phyloP scores from a whole-genome alignment of 1,139 yeast species.

The Yamadazyma sp. region DNA sequence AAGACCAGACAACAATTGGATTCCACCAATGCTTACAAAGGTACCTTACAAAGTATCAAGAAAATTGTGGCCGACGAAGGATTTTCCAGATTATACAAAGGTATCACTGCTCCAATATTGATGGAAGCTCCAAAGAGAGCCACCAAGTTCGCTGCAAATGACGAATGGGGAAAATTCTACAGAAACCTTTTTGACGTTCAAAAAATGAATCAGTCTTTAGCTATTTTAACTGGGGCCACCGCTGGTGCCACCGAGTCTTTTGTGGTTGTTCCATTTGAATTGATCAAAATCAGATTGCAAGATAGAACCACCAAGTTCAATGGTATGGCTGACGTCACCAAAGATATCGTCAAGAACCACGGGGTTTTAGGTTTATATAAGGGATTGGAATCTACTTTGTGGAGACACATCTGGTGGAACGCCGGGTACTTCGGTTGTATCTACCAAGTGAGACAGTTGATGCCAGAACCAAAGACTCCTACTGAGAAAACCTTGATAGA shows the following conservation, averaged over 20 bases:
- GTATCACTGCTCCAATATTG: slow-evolving; percentile 91
- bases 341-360: slow-evolving; percentile 66
- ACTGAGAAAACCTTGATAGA: slow-evolving; percentile 82
- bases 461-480: slow-evolving; percentile 73
- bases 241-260: slow-evolving; percentile 98
- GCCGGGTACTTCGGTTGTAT: slow-evolving; percentile 98
- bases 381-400: slow-evolving; percentile 93
- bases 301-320: slow-evolving; percentile 80
- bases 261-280: slow-evolving; percentile 95
- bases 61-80: slow-evolving; percentile 90
- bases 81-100: slow-evolving; percentile 77
- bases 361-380: slow-evolving; percentile 87
- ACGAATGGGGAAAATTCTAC: slow-evolving; percentile 92
- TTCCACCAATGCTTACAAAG: slow-evolving; percentile 66
- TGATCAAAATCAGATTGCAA: slow-evolving; percentile 84
- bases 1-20: slow-evolving; percentile 95
- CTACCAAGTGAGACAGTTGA: slow-evolving; percentile 74
- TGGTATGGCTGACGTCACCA: slow-evolving; percentile 83
- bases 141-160: slow-evolving; percentile 96
- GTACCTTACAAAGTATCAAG: slow-evolving; percentile 79
- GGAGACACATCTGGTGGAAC: slow-evolving; percentile 98
- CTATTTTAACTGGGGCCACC: slow-evolving; percentile 92
- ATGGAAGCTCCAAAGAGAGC: slow-evolving; percentile 99
- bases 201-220: slow-evolving; percentile 76
- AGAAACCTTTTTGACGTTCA: slow-evolving; percentile 66